Conservation (phyloP, 139 green algal species). For the Pseudopediastrum boryanum region DNA sequence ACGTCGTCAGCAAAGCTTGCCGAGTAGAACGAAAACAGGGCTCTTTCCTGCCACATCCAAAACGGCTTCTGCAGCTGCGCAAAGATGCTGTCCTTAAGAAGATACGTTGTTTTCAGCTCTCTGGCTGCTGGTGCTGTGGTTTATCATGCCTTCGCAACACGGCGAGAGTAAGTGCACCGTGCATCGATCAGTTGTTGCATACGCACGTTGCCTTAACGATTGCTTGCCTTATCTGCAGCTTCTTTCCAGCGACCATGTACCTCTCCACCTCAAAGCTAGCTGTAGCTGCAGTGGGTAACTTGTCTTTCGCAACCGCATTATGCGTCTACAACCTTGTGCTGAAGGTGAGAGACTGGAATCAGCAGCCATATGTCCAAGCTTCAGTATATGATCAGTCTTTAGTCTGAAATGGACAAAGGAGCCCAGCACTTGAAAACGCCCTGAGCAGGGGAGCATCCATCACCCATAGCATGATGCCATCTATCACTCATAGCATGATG, state of each 20-base stretch:
- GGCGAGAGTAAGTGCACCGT: constrained; percentile 81
- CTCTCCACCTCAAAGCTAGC: constrained; percentile 92
- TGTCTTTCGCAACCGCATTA: constrained; percentile 85
- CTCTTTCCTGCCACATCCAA: not conserved
- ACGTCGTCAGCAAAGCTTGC: not conserved
- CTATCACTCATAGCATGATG: too few relatives aligned
- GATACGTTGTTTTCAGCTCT: constrained; percentile 65
- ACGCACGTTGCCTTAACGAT: not conserved
- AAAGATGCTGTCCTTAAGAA: constrained; percentile 48
- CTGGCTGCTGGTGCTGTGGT: constrained; percentile 68
- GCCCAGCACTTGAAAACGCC: too few relatives aligned
- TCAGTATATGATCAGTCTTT: too few relatives aligned
- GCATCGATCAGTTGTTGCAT: not conserved
- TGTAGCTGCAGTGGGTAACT: constrained; percentile 91
- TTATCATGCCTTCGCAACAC: constrained; percentile 91
- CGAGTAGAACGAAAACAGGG: not conserved
- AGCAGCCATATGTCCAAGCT: too few relatives aligned
- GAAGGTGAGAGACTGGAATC: too few relatives aligned
- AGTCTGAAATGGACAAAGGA: too few relatives aligned
- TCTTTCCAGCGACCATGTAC: constrained; percentile 93
- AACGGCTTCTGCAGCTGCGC: not conserved
- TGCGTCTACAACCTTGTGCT: constrained; percentile 75
- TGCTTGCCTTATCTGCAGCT: constrained; percentile 60
- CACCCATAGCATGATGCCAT: too few relatives aligned
- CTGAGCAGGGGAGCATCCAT: too few relatives aligned